Percentiles rank a stretch among this genome's conserved stretches.
Conservation (phyloP, 78 protist genomes). For the Fonticula alba region DNA sequence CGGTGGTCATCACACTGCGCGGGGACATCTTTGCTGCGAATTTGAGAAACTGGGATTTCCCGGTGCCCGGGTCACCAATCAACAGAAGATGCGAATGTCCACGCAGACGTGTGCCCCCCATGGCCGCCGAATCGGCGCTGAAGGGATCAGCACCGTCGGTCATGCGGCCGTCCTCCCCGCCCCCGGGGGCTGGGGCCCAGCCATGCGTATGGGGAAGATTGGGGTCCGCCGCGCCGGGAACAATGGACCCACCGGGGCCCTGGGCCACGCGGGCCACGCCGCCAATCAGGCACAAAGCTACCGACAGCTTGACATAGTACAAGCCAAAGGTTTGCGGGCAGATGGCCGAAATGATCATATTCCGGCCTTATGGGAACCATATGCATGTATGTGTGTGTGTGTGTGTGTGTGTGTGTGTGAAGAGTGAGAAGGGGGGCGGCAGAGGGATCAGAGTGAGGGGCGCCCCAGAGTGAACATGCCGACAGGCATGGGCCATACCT, state of each 20-base stretch:
- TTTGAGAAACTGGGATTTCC: constrained; percentile 62
- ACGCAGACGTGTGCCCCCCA: constrained; percentile 33
- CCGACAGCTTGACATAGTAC: constrained; percentile 62
- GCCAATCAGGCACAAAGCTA: constrained; percentile 63
- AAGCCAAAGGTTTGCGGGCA: constrained; percentile 59
- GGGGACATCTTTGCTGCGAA: constrained; percentile 61
- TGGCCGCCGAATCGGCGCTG: too few species aligned
- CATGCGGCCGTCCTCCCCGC: too few species aligned
- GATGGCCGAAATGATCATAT: constrained; percentile 23
- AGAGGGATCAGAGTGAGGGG: background rate
- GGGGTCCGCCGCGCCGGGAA: too few species aligned
- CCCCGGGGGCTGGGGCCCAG: too few species aligned
- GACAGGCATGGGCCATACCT: background rate
- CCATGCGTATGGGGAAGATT: too few species aligned
- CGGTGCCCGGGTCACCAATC: constrained; percentile 93
- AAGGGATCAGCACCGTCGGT: too few species aligned
- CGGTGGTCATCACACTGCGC: constrained; percentile 85
- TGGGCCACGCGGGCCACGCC: constrained; percentile 38
- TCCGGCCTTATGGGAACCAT: constrained; percentile 1
- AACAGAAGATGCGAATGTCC: constrained; percentile 85
- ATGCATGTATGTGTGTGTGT: background rate
- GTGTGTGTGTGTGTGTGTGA: background rate
- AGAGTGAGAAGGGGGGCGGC: too few species aligned
- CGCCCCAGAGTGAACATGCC: background rate
- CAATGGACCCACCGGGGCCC: too few species aligned